Base-by-base conservation (phyloP, 441 rosid genomes). In the Erodium texanum region DNA sequence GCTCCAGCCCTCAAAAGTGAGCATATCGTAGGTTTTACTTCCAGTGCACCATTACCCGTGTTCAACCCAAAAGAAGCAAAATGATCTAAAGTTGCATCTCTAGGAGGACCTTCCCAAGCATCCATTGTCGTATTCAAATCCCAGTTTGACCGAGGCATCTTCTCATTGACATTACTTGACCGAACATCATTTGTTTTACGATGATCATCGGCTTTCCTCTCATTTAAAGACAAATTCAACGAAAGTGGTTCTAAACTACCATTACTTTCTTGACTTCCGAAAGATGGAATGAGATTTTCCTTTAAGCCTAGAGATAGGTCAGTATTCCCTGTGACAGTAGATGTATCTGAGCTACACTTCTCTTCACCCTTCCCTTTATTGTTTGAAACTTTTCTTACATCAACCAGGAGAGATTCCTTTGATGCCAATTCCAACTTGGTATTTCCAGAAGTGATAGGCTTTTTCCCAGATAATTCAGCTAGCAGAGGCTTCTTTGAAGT, bases 121-220 rank as follows among this genome's bases (percentile, higher is more conserved):
- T 93, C 97, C 93, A 88, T 85, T 68, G 93, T 86, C 23, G 86
- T 89, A 80, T 90, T 93, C 80, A 90, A 80, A 74, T 93, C 97
- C 97, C 94, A 93, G 36, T 84, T 88, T 59, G 86, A 81, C 82
- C 96, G 45, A 29, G 61, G 12, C 62, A 62, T 65, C 73, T 68
- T 66, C 66, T 74, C 63, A 68, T 68, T 74, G 41, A 70, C 68
- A 43, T 24, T 68, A 66, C 73, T 74, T 62, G 74, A 71, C 70
- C 50, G 64, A 64, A 71, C 69, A 43, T 52, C 68, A 64, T 72
- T 71, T 71, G 65, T 77, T 52, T 77, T 71, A 61, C 34, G 14
- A 67, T 43, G 71, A 59, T 69, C 52, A 63, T 70, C 54, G 64
- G 66, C 68, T 76, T 77, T 87, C 24, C 61, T 81, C 64, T 80